A percentile compares a stretch with the other conserved stretches of the same genome.
These are phyloP conservation scores for Tilletia setariae DNA, from an alignment of 1,284 basidiomycete genomes.

Conservation along the genomic window DNA sequence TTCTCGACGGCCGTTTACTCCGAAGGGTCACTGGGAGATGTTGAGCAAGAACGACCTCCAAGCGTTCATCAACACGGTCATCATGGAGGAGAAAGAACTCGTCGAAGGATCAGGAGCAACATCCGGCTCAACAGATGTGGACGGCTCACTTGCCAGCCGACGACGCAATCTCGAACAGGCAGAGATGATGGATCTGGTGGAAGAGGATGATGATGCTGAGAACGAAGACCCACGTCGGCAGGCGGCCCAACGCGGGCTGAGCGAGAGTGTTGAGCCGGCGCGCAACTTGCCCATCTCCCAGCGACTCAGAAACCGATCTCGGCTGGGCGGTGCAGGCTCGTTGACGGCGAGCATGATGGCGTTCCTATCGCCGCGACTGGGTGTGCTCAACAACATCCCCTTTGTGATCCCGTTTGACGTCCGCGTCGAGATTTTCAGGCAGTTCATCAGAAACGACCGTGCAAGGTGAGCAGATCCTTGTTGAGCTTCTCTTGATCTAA, in stretches of 20 bases:
- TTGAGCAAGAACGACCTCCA: constrained; percentile 66
- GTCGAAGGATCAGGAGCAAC: constrained; percentile 1
- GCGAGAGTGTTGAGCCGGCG: constrained; percentile 18
- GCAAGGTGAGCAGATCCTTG: constrained; percentile 18
- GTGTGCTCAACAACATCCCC: constrained; percentile 90
- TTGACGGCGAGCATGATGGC: constrained; percentile 67
- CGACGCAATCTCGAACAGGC: constrained; percentile 11
- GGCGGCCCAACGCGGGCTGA: background rate
- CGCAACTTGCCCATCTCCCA: constrained; percentile 23
- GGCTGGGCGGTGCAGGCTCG: background rate
- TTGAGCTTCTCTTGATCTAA: background rate
- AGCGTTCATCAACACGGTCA: constrained; percentile 85
- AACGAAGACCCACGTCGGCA: constrained; percentile 14
- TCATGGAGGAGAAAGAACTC: constrained; percentile 56
- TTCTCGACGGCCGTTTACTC: constrained; percentile 34
- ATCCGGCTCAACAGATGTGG: constrained; percentile 2
- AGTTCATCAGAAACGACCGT: constrained; percentile 60
- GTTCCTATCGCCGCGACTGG: constrained; percentile 75
- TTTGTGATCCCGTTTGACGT: constrained; percentile 92
- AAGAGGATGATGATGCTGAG: constrained; percentile 13
- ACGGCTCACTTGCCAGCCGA: background rate
- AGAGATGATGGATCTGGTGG: constrained; percentile 19
- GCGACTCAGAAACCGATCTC: constrained; percentile 13
- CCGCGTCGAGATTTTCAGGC: constrained; percentile 81
- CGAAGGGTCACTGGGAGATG: constrained; percentile 79